phyloP scores from a whole-genome alignment of 2,329 filamentous ascomycete species.

The Fonsecaea multimorphosa region DNA sequence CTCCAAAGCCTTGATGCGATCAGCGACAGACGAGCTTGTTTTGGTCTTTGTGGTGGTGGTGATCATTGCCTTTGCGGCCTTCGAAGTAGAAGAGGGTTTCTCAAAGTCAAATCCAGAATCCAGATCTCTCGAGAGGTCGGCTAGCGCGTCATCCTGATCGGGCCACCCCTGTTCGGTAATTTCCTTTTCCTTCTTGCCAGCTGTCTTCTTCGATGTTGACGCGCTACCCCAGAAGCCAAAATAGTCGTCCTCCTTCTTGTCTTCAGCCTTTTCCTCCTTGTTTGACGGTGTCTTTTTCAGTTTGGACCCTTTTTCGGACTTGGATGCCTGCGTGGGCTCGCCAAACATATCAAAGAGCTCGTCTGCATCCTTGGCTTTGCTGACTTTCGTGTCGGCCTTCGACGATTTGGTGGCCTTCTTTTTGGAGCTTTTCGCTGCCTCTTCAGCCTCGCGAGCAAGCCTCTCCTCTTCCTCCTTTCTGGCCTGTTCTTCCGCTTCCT shows the following conservation, averaged over 20 bases:
- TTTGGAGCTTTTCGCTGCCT: constrained; percentile 44
- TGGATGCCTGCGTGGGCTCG: constrained; percentile 34
- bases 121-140: constrained; percentile 51
- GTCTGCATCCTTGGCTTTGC: constrained; percentile 39
- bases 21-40: constrained; percentile 56
- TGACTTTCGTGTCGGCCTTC: constrained; percentile 38
- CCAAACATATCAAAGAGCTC: constrained; percentile 48
- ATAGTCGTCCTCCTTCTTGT: constrained; percentile 39
- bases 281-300: constrained; percentile 36
- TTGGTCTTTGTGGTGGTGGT: constrained; percentile 44
- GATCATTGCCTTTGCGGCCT: constrained; percentile 51
- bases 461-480: constrained; percentile 43
- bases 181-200: constrained; percentile 51
- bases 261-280: constrained; percentile 39
- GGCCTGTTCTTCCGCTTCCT: constrained; percentile 42
- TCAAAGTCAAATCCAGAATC: constrained; percentile 44
- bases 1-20: constrained; percentile 59
- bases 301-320: constrained; percentile 34
- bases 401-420: constrained; percentile 38
- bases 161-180: constrained; percentile 51
- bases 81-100: constrained; percentile 51
- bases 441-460: constrained; percentile 41
- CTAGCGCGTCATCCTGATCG: constrained; percentile 51
- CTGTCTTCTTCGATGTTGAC: constrained; percentile 42
- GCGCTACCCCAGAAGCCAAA: constrained; percentile 41